Conservation (phyloP, 2,329 filamentous ascomycete species). For the Chaetomiaceae sp. region DNA sequence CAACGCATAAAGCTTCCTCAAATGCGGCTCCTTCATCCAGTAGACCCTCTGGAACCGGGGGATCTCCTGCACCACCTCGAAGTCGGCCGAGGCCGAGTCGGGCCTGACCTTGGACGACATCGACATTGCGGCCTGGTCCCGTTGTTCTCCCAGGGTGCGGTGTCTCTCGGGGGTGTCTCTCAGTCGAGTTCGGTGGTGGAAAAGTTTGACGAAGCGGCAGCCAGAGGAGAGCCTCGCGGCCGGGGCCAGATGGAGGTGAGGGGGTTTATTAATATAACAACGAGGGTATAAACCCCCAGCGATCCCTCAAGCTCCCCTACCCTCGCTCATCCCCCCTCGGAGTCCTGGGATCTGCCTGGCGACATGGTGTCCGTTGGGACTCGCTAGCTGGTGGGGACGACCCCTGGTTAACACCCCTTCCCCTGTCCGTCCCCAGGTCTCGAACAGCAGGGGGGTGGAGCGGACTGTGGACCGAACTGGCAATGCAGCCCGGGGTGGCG, state of each 20-base stretch:
- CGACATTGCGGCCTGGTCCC: constrained; percentile 10
- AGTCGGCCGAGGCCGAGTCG: constrained; percentile 20
- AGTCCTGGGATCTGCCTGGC: background rate
- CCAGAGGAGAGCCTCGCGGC: background rate
- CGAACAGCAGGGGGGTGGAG: background rate
- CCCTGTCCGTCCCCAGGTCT: background rate
- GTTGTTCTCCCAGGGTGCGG: constrained; percentile 2
- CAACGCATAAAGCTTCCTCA: constrained; percentile 52
- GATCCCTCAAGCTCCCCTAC: no score
- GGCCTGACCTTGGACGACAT: constrained; percentile 12
- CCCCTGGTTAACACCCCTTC: background rate
- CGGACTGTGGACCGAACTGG: constrained; percentile 13
- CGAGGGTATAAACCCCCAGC: background rate
- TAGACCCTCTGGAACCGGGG: constrained; percentile 50
- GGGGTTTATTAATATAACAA: constrained; percentile 9
- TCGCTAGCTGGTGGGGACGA: background rate
- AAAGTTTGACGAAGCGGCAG: constrained; percentile 1
- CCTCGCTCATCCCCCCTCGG: constrained; percentile 1
- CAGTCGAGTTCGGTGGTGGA: background rate
- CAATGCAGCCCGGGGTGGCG: constrained; percentile 10
- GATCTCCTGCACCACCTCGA: constrained; percentile 38
- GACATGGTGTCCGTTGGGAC: constrained; percentile 1
- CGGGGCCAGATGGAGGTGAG: background rate
- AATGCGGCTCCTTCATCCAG: constrained; percentile 53
- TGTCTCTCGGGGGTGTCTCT: background rate